Conservation (phyloP, 306 rosid genomes). For the Vigna reflexopilosa region DNA sequence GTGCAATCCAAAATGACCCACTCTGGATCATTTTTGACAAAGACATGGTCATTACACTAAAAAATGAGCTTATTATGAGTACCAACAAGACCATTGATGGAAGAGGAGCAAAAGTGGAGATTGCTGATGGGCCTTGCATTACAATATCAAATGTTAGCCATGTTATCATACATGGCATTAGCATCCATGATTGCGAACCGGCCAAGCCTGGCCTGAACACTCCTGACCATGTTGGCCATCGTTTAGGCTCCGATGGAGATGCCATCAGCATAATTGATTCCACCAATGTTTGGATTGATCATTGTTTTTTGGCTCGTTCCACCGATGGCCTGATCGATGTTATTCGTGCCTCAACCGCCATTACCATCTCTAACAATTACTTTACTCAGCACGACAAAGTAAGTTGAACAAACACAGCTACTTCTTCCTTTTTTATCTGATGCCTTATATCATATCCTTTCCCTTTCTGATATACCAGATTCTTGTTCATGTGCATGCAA, state of each 20-base stretch:
- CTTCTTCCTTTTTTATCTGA: not conserved
- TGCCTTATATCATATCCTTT: not conserved
- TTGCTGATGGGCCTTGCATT: slow-evolving; percentile 81
- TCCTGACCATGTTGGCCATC: slow-evolving; percentile 65
- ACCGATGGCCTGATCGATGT: slow-evolving; percentile 75
- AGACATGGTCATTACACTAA: slow-evolving; percentile 63
- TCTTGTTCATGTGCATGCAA: not conserved
- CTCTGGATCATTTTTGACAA: slow-evolving; percentile 71
- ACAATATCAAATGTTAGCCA: slow-evolving; percentile 79
- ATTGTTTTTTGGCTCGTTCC: slow-evolving; percentile 64
- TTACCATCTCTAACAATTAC: slow-evolving; percentile 76
- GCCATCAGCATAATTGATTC: slow-evolving; percentile 65
- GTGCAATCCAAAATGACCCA: slow-evolving; percentile 72
- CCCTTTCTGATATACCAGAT: not conserved
- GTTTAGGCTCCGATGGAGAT: slow-evolving; percentile 80
- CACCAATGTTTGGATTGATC: slow-evolving; percentile 81
- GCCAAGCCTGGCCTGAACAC: slow-evolving; percentile 62
- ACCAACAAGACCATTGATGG: slow-evolving; percentile 92
- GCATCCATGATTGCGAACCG: slow-evolving; percentile 80
- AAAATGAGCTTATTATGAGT: slow-evolving; percentile 79
- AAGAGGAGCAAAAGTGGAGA: slow-evolving; percentile 80
- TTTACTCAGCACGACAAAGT: slow-evolving; percentile 87
- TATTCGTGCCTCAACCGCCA: slow-evolving; percentile 72
- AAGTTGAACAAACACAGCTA: slow-evolving; percentile 6
- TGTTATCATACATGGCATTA: slow-evolving; percentile 84